phyloP scores from a whole-genome alignment of 495 filamentous ascomycete genomes.

The Aspergillus sparsus region DNA sequence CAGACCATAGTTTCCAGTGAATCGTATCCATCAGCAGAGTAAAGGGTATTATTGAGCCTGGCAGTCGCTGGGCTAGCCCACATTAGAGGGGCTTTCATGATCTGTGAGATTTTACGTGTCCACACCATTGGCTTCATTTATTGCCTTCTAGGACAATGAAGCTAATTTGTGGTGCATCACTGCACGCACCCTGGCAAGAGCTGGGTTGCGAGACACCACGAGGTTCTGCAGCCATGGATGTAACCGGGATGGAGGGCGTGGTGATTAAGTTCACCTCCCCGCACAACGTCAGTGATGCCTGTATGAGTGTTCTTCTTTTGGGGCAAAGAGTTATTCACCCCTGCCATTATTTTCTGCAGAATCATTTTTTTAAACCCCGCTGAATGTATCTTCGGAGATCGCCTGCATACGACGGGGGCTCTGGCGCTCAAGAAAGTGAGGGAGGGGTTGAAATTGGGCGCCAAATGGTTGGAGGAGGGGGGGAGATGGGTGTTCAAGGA shows the following conservation, averaged over 20 bases:
- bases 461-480: constrained; percentile 7
- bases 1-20: constrained; percentile 8
- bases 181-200: background rate
- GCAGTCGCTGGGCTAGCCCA: background rate
- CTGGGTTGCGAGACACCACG: background rate
- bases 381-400: background rate
- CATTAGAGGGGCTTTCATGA: background rate
- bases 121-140: no score
- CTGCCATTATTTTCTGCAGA: constrained; percentile 8
- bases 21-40: background rate
- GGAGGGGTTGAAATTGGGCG: constrained; percentile 7
- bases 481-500: constrained; percentile 9
- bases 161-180: background rate
- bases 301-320: background rate
- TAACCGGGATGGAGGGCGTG: background rate
- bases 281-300: background rate
- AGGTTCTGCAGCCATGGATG: background rate
- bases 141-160: no score
- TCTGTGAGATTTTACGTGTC: background rate
- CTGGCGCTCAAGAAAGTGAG: background rate
- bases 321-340: background rate
- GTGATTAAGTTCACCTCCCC: background rate
- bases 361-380: no score
- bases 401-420: background rate
- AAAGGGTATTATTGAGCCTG: background rate